Conservation (phyloP, 805 yeast genomes). For the Candida piceae region DNA sequence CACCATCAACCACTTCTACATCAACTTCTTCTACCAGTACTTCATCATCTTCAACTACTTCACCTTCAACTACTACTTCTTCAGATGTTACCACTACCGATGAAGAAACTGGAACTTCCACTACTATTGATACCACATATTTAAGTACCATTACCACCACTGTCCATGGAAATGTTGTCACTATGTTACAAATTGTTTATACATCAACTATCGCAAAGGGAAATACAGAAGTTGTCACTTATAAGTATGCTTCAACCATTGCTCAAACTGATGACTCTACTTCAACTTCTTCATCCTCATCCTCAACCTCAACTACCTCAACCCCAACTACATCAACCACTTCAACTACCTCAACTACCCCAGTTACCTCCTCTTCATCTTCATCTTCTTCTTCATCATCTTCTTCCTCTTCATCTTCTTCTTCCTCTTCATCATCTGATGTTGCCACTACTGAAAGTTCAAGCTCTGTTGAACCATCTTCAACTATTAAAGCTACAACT, state of each 20-base stretch:
- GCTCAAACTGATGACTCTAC: constrained; percentile 9
- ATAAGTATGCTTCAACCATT: constrained; percentile 12
- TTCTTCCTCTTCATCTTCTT: constrained; percentile 2
- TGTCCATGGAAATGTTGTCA: constrained; percentile 12
- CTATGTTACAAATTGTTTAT: constrained; percentile 21
- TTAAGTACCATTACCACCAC: constrained; percentile 17
- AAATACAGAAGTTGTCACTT: constrained; percentile 16
- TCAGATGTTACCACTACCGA: constrained; percentile 4
- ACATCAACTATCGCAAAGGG: constrained; percentile 25
- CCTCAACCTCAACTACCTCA: constrained; percentile 15
- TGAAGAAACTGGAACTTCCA: constrained; percentile 1
- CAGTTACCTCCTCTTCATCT: constrained; percentile 27
- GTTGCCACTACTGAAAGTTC: constrained; percentile 18
- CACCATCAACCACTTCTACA: constrained; percentile 4
- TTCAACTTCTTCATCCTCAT: constrained; percentile 11
- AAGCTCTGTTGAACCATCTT: constrained; percentile 5
- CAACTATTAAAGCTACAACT: constrained; percentile 1
- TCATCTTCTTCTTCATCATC: constrained; percentile 20
- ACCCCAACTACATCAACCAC: constrained; percentile 26
- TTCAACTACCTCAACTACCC: constrained; percentile 16
- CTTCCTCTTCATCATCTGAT: constrained; percentile 18
- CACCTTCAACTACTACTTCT: constrained; percentile 1
- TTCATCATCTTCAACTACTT: neutral
- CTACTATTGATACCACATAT: constrained; percentile 6
- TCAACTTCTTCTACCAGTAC: neutral